These are phyloP conservation scores for Boletus rubescentipes DNA, from an alignment of 768 basidiomycete genomes.

Conservation along the genomic window DNA sequence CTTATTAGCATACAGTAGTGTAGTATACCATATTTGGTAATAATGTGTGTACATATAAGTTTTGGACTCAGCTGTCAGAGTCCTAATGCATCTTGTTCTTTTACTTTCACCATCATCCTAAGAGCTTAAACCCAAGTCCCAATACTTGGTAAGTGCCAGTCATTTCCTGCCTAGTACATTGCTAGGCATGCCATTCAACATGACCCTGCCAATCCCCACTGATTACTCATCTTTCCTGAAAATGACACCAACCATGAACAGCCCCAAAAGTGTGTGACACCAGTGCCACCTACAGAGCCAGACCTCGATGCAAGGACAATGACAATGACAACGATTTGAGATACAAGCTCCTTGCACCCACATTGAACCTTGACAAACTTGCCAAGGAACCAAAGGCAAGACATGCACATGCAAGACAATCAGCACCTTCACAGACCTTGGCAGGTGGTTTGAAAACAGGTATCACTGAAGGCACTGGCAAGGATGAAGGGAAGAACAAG, in stretches of 20 bases:
- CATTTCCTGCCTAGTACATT: too few relatives aligned
- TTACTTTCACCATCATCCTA: too few relatives aligned
- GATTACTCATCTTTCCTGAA: conserved; percentile 68
- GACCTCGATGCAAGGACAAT: conserved; percentile 45
- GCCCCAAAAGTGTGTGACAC: conserved; percentile 25
- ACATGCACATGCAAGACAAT: conserved; percentile 31
- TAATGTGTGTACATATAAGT: too few relatives aligned
- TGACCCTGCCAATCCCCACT: conserved; percentile 38
- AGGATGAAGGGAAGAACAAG: conserved; percentile 10
- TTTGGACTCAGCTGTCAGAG: too few relatives aligned
- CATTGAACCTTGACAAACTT: conserved; percentile 53
- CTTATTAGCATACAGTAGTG: too few relatives aligned
- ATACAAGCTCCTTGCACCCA: conserved; percentile 47
- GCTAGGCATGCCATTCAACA: too few relatives aligned
- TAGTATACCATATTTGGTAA: too few relatives aligned
- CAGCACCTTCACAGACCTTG: conserved; percentile 44
- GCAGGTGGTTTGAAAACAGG: conserved; percentile 45
- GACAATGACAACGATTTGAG: conserved; percentile 42
- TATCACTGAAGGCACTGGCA: conserved; percentile 24
- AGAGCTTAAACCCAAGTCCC: too few relatives aligned
- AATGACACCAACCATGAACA: conserved; percentile 40
- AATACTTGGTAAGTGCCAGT: too few relatives aligned
- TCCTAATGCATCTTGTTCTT: too few relatives aligned
- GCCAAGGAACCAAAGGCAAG: conserved; percentile 54
- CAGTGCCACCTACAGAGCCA: conserved; percentile 16